Percentiles rank a stretch among this genome's conserved stretches.
Evolutionary conservation across 2,329 filamentous ascomycete genomes (phyloP).

Genomic region (Sporothrix globosa): DNA sequence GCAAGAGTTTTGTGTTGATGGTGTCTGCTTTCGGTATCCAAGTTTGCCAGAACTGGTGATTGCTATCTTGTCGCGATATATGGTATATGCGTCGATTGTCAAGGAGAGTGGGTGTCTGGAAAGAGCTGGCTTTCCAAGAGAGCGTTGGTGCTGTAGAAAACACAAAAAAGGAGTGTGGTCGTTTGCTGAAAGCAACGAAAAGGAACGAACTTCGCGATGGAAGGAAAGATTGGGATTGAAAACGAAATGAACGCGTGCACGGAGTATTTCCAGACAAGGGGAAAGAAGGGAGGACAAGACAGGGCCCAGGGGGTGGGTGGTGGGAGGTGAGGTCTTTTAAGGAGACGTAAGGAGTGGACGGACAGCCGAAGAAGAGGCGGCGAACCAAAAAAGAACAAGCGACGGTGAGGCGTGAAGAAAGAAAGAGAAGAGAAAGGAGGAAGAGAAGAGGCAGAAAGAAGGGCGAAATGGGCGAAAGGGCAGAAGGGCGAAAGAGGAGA

Average conservation of each 20-base stretch:
- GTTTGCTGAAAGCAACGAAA: slow-evolving; percentile 21
- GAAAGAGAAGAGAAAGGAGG: background rate
- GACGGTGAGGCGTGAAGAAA: slow-evolving; percentile 3
- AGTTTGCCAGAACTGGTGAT: slow-evolving; percentile 37
- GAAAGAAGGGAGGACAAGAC: slow-evolving; percentile 23
- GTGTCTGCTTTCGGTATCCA: slow-evolving; percentile 23
- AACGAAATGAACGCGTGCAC: slow-evolving; percentile 20
- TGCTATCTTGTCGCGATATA: slow-evolving; percentile 18
- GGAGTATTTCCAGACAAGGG: background rate
- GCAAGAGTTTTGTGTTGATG: background rate
- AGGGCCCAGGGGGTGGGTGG: slow-evolving; percentile 10
- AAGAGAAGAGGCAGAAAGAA: background rate
- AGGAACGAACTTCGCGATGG: slow-evolving; percentile 30
- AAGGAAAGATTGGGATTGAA: slow-evolving; percentile 12
- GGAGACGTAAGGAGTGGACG: slow-evolving; percentile 34
- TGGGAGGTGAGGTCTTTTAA: slow-evolving; percentile 29
- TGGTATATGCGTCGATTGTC: slow-evolving; percentile 16
- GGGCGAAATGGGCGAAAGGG: background rate
- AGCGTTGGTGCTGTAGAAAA: slow-evolving; percentile 18
- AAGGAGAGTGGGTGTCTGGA: slow-evolving; percentile 29
- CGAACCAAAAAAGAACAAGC: background rate
- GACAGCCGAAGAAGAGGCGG: slow-evolving; percentile 1
- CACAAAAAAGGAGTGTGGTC: slow-evolving; percentile 2
- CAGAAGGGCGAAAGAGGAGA: slow-evolving; percentile 6
- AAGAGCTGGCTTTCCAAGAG: slow-evolving; percentile 26